phyloP scores from a whole-genome alignment of 192 early-diverging fungal species.

The Umbelopsis sp. region DNA sequence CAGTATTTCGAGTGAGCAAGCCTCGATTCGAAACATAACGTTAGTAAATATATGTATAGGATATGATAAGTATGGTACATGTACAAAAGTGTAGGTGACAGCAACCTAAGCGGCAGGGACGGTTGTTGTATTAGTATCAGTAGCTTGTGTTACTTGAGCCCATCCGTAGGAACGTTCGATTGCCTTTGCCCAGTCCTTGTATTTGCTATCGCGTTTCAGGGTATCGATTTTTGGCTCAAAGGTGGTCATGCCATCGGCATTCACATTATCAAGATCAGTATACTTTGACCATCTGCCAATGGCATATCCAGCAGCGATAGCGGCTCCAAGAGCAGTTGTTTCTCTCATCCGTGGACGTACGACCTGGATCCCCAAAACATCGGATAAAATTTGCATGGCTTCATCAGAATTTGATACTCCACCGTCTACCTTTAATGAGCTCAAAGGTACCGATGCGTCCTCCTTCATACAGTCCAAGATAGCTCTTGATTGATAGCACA shows the following conservation, averaged over 20 bases:
- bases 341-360: constrained; percentile 84
- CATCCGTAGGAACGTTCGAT: constrained; percentile 70
- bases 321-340: constrained; percentile 90
- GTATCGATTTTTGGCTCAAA: constrained; percentile 46
- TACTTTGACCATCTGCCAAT: constrained; percentile 55
- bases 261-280: constrained; percentile 54
- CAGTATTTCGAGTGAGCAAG: neutral
- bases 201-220: constrained; percentile 59
- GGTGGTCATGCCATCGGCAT: constrained; percentile 45
- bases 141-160: constrained; percentile 28
- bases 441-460: constrained; percentile 68
- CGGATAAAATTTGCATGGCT: constrained; percentile 89
- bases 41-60: constrained; percentile 7
- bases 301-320: constrained; percentile 77
- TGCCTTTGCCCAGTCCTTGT: constrained; percentile 73
- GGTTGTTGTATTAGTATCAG: neutral
- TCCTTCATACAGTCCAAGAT: constrained; percentile 87
- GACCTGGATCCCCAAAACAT: constrained; percentile 79
- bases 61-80: neutral
- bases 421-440: constrained; percentile 83
- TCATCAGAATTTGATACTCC: constrained; percentile 88
- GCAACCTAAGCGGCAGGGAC: neutral
- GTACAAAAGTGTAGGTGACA: neutral
- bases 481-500: constrained; percentile 88
- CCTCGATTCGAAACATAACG: neutral